Conservation (phyloP, 2,329 filamentous ascomycete genomes). For the Aspergillus tanneri region DNA sequence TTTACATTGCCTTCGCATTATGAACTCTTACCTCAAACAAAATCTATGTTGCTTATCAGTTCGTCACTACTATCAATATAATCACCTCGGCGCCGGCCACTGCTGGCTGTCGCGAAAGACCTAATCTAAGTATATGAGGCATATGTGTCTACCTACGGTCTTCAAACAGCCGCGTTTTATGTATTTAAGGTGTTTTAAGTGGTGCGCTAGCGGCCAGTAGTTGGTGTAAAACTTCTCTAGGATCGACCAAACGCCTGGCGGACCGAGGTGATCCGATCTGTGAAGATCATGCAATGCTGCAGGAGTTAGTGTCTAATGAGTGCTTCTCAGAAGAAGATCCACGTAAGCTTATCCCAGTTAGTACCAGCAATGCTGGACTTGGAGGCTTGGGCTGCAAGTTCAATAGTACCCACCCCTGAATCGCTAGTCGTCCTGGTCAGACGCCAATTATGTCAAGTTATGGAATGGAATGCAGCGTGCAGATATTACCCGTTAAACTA, state of each 20-base stretch:
- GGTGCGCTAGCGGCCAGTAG: conserved; percentile 8
- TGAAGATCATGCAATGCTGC: not conserved
- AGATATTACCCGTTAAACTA: too few species aligned
- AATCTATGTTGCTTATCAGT: too few species aligned
- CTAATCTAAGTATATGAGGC: conserved; percentile 17
- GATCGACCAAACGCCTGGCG: not conserved
- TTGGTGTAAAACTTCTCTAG: not conserved
- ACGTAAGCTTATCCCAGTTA: not conserved
- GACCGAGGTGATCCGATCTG: not conserved
- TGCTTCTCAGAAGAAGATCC: too few species aligned
- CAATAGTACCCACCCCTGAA: conserved; percentile 13
- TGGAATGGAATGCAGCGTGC: too few species aligned
- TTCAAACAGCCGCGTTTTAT: not conserved
- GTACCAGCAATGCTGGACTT: not conserved
- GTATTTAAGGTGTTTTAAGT: too few species aligned
- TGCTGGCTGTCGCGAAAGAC: conserved; percentile 19
- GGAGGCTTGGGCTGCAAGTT: not conserved
- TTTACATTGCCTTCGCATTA: too few species aligned
- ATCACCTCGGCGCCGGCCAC: conserved; percentile 21
- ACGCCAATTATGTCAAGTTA: conserved; percentile 1
- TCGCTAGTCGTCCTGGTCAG: conserved; percentile 2
- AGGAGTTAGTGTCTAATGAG: too few species aligned
- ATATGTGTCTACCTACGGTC: not conserved
- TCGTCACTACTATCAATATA: conserved; percentile 26
- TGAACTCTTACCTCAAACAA: too few species aligned